Base-by-base conservation (phyloP, 805 yeast species). In the Saccharomyces paradoxus region DNA sequence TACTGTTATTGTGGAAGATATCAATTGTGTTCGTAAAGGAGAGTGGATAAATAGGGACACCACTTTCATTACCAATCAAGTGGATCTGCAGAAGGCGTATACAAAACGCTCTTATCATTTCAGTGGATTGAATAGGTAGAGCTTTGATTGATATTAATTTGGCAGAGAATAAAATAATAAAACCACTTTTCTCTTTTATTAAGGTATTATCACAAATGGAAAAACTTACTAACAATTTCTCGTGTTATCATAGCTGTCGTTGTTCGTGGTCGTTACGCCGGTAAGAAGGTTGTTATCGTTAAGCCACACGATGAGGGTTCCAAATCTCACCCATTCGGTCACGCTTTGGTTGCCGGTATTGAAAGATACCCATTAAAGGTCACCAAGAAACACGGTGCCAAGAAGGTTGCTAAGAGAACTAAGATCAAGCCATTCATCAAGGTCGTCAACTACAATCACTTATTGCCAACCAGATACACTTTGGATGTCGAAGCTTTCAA, bases 251-350 rank as follows among this genome's bases (percentile, higher is more conserved):
- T 75, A 86, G 94, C 97, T 81, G 90, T 91, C 81, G 89, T 91
- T 77, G 95, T 89, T 78, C 91, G 97, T 79, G 98, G 98, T 74
- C 91, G 97, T 82, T 91, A 83, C 87, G 98, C 98, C 76, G 98
- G 98, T 83, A 91, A 89, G 87, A 91, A 91, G 86, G 98, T 91
- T 68, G 97, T 91, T 76, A 89, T 91, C 74, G 89, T 91, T 75
- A 89, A 87, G 81, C 90, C 96, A 68, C 92, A 87, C 77, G 97
- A 92, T 74, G 97, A 91, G 72, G 98, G 98, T 75, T 83, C 97
- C 81, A 92, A 91, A 82, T 75, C 91, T 62, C 96, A 91, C 82
- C 92, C 94, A 71, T 91, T 90, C 87, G 95, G 96, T 75, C 97
- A 92, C 74, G 98, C 98, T 75, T 83, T 91, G 70, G 97, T 91